Evolutionary conservation across 768 basidiomycete genomes (phyloP).

Genomic region (Piloderma croceum): DNA sequence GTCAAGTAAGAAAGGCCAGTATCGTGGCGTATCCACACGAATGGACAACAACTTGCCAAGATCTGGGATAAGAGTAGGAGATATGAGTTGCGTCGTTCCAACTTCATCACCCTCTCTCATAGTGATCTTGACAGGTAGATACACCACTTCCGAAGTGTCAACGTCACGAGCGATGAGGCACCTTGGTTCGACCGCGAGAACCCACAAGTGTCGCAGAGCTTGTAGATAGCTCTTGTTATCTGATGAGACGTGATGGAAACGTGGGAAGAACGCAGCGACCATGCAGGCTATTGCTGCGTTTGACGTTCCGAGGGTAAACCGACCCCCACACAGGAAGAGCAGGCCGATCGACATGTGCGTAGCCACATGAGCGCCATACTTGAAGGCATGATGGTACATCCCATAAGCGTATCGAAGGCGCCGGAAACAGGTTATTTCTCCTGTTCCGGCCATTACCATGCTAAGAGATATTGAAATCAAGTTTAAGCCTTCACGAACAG

Average conservation of each 20-base stretch:
- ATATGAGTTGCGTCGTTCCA: conserved; percentile 75
- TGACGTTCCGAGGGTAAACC: conserved; percentile 87
- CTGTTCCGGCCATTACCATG: conserved; percentile 97
- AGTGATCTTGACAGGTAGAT: conserved; percentile 86
- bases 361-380: conserved; percentile 87
- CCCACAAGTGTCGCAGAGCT: conserved; percentile 93
- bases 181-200: conserved; percentile 88
- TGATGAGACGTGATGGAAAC: conserved; percentile 68
- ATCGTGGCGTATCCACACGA: conserved; percentile 87
- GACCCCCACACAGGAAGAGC: conserved; percentile 89
- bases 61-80: conserved; percentile 90
- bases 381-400: conserved; percentile 67
- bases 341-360: conserved; percentile 88
- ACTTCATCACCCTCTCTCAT: conserved; percentile 58
- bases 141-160: conserved; percentile 85
- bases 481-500: conserved; percentile 83
- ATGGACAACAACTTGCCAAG: conserved; percentile 78
- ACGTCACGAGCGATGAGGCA: conserved; percentile 91
- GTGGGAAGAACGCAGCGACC: conserved; percentile 88
- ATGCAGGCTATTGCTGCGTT: conserved; percentile 88
- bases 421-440: conserved; percentile 84
- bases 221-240: conserved; percentile 92
- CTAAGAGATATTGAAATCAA: conserved; percentile 80
- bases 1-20: conserved; percentile 90
- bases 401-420: conserved; percentile 88